Evolutionary conservation across 768 basidiomycete species (phyloP).

Genomic region (Sporobolomyces roseus): DNA sequence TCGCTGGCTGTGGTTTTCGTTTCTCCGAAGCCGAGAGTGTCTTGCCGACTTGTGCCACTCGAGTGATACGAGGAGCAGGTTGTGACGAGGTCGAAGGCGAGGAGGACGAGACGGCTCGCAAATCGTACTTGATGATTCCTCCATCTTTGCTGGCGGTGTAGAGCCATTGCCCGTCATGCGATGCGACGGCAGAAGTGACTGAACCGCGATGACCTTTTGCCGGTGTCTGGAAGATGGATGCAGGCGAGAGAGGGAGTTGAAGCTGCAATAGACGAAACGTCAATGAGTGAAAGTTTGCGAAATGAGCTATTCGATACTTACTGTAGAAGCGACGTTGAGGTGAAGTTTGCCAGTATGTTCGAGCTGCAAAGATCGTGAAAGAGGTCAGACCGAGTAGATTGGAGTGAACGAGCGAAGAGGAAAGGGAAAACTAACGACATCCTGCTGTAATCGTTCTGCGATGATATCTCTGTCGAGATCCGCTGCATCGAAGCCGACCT

Average conservation of each 20-base stretch:
- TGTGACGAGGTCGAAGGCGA: constrained; percentile 43
- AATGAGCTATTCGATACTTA: background rate
- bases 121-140: constrained; percentile 77
- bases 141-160: constrained; percentile 91
- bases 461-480: constrained; percentile 93
- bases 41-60: constrained; percentile 45
- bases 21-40: constrained; percentile 11
- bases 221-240: constrained; percentile 53
- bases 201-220: constrained; percentile 67
- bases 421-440: constrained; percentile 58
- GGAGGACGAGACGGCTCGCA: constrained; percentile 52
- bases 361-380: constrained; percentile 49
- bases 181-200: constrained; percentile 74
- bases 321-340: constrained; percentile 65
- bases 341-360: constrained; percentile 85
- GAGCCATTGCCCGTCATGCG: constrained; percentile 67
- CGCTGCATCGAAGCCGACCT: constrained; percentile 81
- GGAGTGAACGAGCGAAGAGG: background rate
- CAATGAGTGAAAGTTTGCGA: too few relatives aligned
- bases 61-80: constrained; percentile 35
- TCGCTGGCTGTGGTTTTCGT: constrained; percentile 21
- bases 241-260: constrained; percentile 50
- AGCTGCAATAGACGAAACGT: constrained; percentile 6
- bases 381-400: background rate
- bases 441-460: constrained; percentile 80